Conservation (phyloP, 352 stramenopile species). For the Pseudoperonospora humuli region DNA sequence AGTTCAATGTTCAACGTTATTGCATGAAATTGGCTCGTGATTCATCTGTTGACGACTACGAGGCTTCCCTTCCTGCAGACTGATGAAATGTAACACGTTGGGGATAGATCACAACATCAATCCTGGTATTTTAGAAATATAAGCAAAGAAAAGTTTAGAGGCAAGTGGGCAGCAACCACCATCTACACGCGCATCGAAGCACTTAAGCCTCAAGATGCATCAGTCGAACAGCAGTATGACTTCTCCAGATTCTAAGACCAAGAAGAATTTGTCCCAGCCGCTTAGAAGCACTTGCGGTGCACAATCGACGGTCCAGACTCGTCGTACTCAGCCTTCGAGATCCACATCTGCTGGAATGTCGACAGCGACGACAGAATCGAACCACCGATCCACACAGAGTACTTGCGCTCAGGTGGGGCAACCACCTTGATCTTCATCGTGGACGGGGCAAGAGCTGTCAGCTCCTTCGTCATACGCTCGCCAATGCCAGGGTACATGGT, state of each 20-base stretch:
- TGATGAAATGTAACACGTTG: no score
- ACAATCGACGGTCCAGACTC: slow-evolving; percentile 95
- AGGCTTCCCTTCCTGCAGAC: no score
- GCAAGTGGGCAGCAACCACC: slow-evolving; percentile 8
- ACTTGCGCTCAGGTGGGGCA: slow-evolving; percentile 89
- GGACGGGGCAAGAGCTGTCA: slow-evolving; percentile 80
- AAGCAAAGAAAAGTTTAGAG: slow-evolving; percentile 18
- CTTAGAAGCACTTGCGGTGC: slow-evolving; percentile 94
- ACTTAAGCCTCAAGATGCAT: slow-evolving; percentile 47
- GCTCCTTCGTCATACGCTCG: slow-evolving; percentile 91
- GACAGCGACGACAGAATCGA: slow-evolving; percentile 95
- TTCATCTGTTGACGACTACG: no score
- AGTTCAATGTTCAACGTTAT: no score
- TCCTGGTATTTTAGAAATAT: slow-evolving; percentile 33
- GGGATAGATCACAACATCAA: no score
- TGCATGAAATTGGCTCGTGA: no score
- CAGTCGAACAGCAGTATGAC: background rate
- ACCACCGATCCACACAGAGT: slow-evolving; percentile 96
- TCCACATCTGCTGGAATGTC: slow-evolving; percentile 98
- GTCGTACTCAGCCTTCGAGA: slow-evolving; percentile 96
- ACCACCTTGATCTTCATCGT: slow-evolving; percentile 97
- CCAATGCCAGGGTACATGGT: slow-evolving; percentile 95
- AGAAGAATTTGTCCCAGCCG: background rate
- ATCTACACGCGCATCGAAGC: slow-evolving; percentile 21
- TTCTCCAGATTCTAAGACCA: slow-evolving; percentile 28